Evolutionary conservation across 169 alveolate species (phyloP), one percentile per base, ranked within the genome.

Genomic region (Eimeria maxima): DNA sequence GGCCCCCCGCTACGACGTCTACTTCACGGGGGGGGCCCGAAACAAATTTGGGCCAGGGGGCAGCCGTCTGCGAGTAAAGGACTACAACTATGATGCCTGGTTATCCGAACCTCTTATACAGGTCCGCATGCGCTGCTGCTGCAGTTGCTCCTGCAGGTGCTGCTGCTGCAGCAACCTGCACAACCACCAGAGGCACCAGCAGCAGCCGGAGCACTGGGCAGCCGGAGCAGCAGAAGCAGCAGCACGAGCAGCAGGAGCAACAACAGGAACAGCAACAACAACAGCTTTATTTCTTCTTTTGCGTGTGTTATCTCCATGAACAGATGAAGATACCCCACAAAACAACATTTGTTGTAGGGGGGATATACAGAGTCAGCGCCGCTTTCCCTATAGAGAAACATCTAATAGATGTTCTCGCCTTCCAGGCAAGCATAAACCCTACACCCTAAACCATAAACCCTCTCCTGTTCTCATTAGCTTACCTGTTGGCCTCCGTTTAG

Each of bases 301-400:
- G 92, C 24, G 74, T 50, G 4, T 57, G 73, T 1, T 50, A 0
- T 27, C 4, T 16, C 20, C 20, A 14, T 60, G n/a, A 0, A 86
- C 97, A 95, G 95, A 78, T 95, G 97, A 60, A 63, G 67, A 67
- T 95, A 2, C 95, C 97, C 18, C 97, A 95, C 90, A 95, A 95
- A 67, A 27, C 69, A 14, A 78, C 94, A 2, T 80, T 73, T 65
- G 95, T 80, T 42, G 80, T 95, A 20, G 93, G 27, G 6, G 88
- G 69, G 45, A 89, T 95, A 89, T 95, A 95, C 87, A 81, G 97
- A 42, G 95, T 95, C 74, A 81, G 94, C 55, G 97, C 63, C 22
- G 95, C 95, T 13, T 95, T 95, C 90, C 97, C 97, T 1, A 57
- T 69, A 3, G 95, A 95, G 94, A 45, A 27, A 50, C 96, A 94